Evolutionary conservation across 1,139 yeast genomes (phyloP).

Genomic region (Wickerhamomyces sp.): DNA sequence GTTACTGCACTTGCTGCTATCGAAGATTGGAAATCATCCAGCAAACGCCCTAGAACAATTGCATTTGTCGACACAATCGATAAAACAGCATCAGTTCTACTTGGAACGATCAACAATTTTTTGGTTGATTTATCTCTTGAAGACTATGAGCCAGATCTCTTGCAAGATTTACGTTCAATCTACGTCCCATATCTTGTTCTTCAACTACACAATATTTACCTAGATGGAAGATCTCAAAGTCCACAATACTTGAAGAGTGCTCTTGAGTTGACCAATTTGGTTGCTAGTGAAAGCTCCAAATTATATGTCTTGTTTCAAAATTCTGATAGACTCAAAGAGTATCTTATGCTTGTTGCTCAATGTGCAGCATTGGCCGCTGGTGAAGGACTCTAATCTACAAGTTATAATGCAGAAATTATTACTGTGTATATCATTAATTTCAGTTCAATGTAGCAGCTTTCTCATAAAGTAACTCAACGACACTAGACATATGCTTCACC

Average conservation of each 20-base stretch:
- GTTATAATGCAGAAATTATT: neutral
- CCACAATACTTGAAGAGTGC: conserved; percentile 45
- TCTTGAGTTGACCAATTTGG: conserved; percentile 48
- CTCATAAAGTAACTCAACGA: conserved; percentile 87
- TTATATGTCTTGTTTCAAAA: conserved; percentile 50
- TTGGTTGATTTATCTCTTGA: conserved; percentile 24
- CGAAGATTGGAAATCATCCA: conserved; percentile 28
- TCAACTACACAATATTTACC: conserved; percentile 53
- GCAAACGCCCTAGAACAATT: conserved; percentile 8
- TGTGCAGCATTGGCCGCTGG: conserved; percentile 25
- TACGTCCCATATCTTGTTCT: conserved; percentile 73
- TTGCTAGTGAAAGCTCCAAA: conserved; percentile 45
- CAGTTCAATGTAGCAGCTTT: conserved; percentile 79
- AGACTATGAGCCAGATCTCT: conserved; percentile 20
- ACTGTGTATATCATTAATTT: neutral
- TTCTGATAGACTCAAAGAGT: conserved; percentile 59
- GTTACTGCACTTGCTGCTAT: conserved; percentile 35
- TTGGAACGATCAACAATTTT: conserved; percentile 23
- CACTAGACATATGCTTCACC: conserved; percentile 80
- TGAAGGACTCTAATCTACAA: conserved; percentile 10
- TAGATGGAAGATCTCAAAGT: conserved; percentile 34
- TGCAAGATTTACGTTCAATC: conserved; percentile 45
- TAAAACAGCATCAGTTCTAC: conserved; percentile 9
- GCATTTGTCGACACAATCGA: conserved; percentile 13
- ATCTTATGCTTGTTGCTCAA: conserved; percentile 51